Evolutionary conservation across 331 rosid genomes (phyloP), one percentile per base, ranked within the genome.

Genomic region (Quercus lobata): DNA sequence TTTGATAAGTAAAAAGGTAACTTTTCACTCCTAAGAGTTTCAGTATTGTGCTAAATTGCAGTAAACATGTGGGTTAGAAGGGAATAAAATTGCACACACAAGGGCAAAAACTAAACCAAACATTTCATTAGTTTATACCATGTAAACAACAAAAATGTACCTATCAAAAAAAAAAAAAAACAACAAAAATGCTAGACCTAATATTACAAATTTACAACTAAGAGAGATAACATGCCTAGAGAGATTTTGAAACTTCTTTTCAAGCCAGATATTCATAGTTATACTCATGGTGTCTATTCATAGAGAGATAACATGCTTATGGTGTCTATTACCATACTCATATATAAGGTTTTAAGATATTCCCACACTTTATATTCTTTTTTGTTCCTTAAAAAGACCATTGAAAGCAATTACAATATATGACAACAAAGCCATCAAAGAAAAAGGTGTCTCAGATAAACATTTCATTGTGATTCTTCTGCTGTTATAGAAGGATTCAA

Each of bases 1-100:
- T n/a, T n/a, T n/a, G n/a, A n/a, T n/a, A n/a, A n/a, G n/a, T n/a
- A n/a, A 63, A 57, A 73, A 35, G 7, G 71, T 24, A 57, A 68
- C 14, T 49, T 63, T 74, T 57, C 73, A 79, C 52, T 41, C 56
- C 10, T 34, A 80, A 78, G 68, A 37, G 55, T 5, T 66, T 54
- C 41, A 12, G 27, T 70, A 29, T 22, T 32, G 24, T 71, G 32
- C 49, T 22, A 58, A 56, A 66, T 29, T n/a, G 61, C 41, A 78
- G 41, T 30, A 65, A 65, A 17, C 17, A 17, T 30, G 46, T 30
- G 46, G 71, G 34, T 37, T 30, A 18, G 46, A 65, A 65, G 71
- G 71, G n/a, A 44, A 41, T 44, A 41, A 70, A 75, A 58, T 46
- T n/a, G 21, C 37, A 17, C 44, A 35, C 76, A n/a, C 30, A 60